These are phyloP conservation scores for Ophioceras dolichostomum DNA, from an alignment of 2,329 filamentous ascomycete genomes.

Conservation along the genomic window DNA sequence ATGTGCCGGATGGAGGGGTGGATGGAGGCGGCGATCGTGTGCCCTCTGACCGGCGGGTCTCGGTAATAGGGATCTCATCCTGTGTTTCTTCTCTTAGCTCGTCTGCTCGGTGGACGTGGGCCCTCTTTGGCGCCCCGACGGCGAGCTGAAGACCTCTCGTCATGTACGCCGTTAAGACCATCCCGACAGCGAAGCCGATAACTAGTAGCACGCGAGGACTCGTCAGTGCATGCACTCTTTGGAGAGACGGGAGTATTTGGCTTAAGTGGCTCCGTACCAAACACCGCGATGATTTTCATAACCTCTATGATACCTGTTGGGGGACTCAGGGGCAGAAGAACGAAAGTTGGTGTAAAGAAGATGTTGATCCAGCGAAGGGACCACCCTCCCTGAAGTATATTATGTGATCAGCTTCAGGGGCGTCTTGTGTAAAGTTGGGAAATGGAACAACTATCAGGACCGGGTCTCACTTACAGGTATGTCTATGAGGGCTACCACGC, in stretches of 20 bases:
- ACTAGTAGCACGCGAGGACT: conserved; percentile 26
- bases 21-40: no score
- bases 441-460: no score
- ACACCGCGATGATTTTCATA: conserved; percentile 45
- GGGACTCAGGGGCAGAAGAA: conserved; percentile 44
- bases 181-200: conserved; percentile 40
- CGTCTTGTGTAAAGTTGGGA: no score
- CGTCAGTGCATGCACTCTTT: no score
- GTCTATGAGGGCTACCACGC: conserved; percentile 35
- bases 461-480: conserved; percentile 36
- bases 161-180: conserved; percentile 39
- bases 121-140: conserved; percentile 37
- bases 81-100: conserved; percentile 30
- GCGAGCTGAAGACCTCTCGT: conserved; percentile 39
- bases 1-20: no score
- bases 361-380: conserved; percentile 45
- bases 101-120: conserved; percentile 36
- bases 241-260: no score
- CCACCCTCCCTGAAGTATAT: conserved; percentile 34
- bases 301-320: conserved; percentile 40
- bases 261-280: conserved; percentile 25
- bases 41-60: conserved; percentile 9
- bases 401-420: conserved; percentile 5
- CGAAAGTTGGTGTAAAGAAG: conserved; percentile 47
- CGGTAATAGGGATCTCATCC: conserved; percentile 34